These are phyloP conservation scores for Eucalyptus tenuipes DNA, from an alignment of 345 rosid species.

Conservation along the genomic window DNA sequence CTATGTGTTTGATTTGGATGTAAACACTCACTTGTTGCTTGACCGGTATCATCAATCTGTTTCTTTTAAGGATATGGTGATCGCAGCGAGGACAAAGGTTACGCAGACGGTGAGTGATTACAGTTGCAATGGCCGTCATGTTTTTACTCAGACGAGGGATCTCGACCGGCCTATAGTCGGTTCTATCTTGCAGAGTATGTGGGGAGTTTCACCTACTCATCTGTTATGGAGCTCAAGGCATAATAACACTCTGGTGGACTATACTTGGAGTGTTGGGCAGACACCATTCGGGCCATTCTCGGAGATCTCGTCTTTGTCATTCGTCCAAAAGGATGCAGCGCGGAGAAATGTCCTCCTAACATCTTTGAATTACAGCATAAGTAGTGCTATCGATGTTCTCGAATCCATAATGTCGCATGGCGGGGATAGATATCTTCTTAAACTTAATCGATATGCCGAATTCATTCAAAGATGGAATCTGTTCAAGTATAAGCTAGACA, in stretches of 20 bases:
- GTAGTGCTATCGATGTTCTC: constrained; percentile 68
- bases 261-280: constrained; percentile 96
- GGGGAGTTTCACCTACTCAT: constrained; percentile 98
- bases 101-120: constrained; percentile 91
- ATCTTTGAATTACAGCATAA: constrained; percentile 61
- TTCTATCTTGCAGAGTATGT: constrained; percentile 93
- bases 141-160: constrained; percentile 70
- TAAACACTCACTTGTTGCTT: constrained; percentile 45
- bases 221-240: constrained; percentile 78
- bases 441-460: constrained; percentile 47
- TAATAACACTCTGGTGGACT: constrained; percentile 75
- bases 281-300: constrained; percentile 99
- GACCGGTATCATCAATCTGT: constrained; percentile 89
- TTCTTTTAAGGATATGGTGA: constrained; percentile 87
- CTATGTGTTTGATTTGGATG: constrained; percentile 89
- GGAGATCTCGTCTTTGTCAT: constrained; percentile 58
- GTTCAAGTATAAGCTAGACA: constrained; percentile 83
- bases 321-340: constrained; percentile 94
- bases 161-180: constrained; percentile 84
- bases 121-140: constrained; percentile 87
- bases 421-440: constrained; percentile 66
- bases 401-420: constrained; percentile 70
- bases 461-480: constrained; percentile 79
- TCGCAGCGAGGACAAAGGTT: constrained; percentile 83
- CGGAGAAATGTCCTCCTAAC: constrained; percentile 75